Evolutionary conservation across 768 basidiomycete genomes (phyloP).

Genomic region (Strobilomyces echinocephalus): DNA sequence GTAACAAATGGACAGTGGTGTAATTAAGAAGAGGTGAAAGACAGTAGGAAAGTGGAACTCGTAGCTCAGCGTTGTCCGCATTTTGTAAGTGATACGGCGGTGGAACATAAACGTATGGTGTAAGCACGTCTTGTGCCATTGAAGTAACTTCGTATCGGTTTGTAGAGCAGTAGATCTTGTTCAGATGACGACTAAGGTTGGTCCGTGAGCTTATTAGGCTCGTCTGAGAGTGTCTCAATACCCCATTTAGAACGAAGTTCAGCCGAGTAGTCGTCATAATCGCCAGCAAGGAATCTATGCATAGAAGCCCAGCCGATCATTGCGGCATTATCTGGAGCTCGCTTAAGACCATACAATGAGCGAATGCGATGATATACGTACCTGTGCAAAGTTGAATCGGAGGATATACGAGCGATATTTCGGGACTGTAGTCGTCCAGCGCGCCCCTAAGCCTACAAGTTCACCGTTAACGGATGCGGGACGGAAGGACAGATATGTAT

Average conservation of each 20-base stretch:
- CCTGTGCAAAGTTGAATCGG: conserved; percentile 80
- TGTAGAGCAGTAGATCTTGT: neutral
- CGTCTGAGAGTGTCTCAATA: conserved; percentile 43
- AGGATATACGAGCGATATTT: conserved; percentile 61
- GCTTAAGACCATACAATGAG: neutral
- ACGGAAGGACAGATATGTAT: conserved; percentile 9
- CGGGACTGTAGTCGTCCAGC: conserved; percentile 25
- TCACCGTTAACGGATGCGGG: neutral
- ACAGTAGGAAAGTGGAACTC: neutral
- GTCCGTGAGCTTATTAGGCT: neutral
- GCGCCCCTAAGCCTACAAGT: conserved; percentile 30
- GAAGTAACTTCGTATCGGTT: no score
- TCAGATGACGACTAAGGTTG: neutral
- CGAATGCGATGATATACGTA: conserved; percentile 23
- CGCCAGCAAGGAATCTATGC: conserved; percentile 63
- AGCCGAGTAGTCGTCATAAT: conserved; percentile 59
- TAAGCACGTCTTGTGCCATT: neutral
- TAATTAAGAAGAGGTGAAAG: neutral
- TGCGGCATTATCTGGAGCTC: conserved; percentile 77
- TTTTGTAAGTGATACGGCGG: neutral
- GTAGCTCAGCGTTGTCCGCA: neutral
- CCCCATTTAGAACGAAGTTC: conserved; percentile 71
- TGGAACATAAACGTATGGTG: neutral
- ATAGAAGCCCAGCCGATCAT: conserved; percentile 96
- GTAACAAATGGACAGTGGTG: neutral